Percentiles rank a stretch among this genome's conserved stretches.
Conservation (phyloP, 352 stramenopile species). For the Globisporangium spiculum region DNA sequence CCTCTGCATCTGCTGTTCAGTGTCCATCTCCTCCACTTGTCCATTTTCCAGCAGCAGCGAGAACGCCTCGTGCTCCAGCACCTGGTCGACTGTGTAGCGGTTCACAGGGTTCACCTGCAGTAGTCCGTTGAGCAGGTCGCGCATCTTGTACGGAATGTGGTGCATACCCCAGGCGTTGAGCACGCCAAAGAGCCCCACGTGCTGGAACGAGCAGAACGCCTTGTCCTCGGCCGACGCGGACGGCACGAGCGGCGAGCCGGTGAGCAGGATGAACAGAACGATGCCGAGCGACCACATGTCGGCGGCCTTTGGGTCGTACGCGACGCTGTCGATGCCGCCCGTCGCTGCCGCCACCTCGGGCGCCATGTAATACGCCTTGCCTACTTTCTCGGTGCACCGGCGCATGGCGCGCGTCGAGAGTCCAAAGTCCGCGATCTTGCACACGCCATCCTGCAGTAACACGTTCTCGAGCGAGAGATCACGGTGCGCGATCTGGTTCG, state of each 20-base stretch:
- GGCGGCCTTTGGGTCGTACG: conserved; percentile 28
- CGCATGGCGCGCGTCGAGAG: conserved; percentile 32
- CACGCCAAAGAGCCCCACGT: conserved; percentile 27
- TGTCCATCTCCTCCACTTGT: neutral
- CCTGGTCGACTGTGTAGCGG: neutral
- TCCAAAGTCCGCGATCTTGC: conserved; percentile 48
- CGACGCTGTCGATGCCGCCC: neutral
- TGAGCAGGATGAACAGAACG: conserved; percentile 61
- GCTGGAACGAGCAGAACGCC: conserved; percentile 30
- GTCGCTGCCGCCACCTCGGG: conserved; percentile 32
- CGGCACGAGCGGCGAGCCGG: conserved; percentile 38
- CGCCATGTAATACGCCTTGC: conserved; percentile 62
- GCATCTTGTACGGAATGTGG: neutral
- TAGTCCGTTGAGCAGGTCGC: conserved; percentile 16
- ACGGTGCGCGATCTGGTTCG: conserved; percentile 34
- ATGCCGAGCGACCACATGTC: conserved; percentile 63
- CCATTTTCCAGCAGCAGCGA: neutral
- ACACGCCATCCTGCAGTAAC: conserved; percentile 30
- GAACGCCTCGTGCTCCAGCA: conserved; percentile 4
- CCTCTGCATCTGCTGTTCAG: neutral
- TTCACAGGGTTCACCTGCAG: conserved; percentile 28
- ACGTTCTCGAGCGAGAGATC: conserved; percentile 49
- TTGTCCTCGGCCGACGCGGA: conserved; percentile 28
- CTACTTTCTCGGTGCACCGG: conserved; percentile 28
- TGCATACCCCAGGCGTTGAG: conserved; percentile 31